Evolutionary conservation across 2,329 filamentous ascomycete genomes (phyloP).

Genomic region (Colletotrichum tabaci): DNA sequence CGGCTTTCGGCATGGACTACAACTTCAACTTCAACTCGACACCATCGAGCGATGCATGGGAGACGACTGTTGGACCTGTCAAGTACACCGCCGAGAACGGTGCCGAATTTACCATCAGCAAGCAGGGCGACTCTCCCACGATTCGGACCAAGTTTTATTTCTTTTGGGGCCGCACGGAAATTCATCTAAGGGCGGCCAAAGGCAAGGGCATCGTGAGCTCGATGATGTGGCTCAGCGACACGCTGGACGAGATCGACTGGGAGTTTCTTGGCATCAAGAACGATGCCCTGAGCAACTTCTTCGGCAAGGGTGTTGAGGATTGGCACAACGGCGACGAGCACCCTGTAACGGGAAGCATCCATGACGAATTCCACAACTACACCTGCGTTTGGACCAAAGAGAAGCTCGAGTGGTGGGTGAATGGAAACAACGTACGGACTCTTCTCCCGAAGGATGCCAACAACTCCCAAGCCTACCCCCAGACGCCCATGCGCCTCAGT

Average conservation of each 20-base stretch:
- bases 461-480: constrained; percentile 76
- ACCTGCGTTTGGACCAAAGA: constrained; percentile 81
- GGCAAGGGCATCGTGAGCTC: constrained; percentile 85
- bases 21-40: constrained; percentile 76
- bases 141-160: constrained; percentile 86
- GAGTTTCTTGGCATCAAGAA: constrained; percentile 81
- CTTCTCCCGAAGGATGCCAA: constrained; percentile 74
- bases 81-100: constrained; percentile 73
- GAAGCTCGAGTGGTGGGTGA: constrained; percentile 77
- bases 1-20: constrained; percentile 77
- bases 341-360: constrained; percentile 66
- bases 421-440: constrained; percentile 75
- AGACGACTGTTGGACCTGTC: constrained; percentile 77
- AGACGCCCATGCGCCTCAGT: constrained; percentile 81
- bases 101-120: constrained; percentile 79
- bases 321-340: constrained; percentile 75
- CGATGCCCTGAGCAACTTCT: constrained; percentile 82
- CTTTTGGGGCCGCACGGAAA: constrained; percentile 86
- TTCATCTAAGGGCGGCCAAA: constrained; percentile 81
- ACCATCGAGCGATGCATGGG: constrained; percentile 74
- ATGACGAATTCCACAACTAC: constrained; percentile 80
- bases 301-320: constrained; percentile 80
- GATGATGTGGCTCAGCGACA: constrained; percentile 87
- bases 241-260: constrained; percentile 91
- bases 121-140: constrained; percentile 83